These are phyloP conservation scores for Setomelanomma holmii DNA, from an alignment of 2,329 filamentous ascomycete species.

Conservation along the genomic window DNA sequence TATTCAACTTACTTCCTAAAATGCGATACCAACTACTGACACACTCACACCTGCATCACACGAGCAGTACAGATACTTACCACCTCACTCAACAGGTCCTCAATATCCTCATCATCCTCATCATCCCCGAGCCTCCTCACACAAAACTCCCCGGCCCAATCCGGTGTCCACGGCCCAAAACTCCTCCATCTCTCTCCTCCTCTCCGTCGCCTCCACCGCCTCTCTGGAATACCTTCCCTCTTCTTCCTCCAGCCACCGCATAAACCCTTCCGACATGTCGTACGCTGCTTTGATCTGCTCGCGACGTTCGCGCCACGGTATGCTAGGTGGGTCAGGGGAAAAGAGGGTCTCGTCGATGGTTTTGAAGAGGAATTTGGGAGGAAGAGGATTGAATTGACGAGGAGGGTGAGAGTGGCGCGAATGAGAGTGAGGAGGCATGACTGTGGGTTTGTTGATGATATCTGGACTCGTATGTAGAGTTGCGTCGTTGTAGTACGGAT, in stretches of 20 bases:
- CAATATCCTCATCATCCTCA: too few relatives aligned
- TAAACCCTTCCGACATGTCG: neutral
- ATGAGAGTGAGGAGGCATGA: too few relatives aligned
- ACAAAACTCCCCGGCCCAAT: neutral
- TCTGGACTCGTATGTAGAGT: too few relatives aligned
- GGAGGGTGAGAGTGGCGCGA: too few relatives aligned
- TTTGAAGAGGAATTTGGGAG: neutral
- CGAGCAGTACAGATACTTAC: too few relatives aligned
- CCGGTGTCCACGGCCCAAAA: neutral
- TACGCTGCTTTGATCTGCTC: neutral
- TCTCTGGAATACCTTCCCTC: neutral
- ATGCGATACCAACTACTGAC: neutral
- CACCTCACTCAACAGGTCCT: neutral
- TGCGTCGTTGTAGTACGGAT: too few relatives aligned
- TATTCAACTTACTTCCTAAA: too few relatives aligned
- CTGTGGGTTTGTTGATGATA: too few relatives aligned
- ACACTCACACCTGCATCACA: too few relatives aligned
- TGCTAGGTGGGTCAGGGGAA: neutral
- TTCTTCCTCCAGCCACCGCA: neutral
- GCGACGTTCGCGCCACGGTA: neutral
- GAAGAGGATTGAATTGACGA: too few relatives aligned
- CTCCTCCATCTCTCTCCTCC: neutral
- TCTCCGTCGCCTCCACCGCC: neutral
- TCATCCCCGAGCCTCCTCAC: neutral
- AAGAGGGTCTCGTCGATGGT: neutral